Percentiles rank a stretch among this genome's conserved stretches.
These are phyloP conservation scores for Sanghuangporus sanghuang DNA, from an alignment of 1,284 basidiomycete genomes.

Conservation along the genomic window DNA sequence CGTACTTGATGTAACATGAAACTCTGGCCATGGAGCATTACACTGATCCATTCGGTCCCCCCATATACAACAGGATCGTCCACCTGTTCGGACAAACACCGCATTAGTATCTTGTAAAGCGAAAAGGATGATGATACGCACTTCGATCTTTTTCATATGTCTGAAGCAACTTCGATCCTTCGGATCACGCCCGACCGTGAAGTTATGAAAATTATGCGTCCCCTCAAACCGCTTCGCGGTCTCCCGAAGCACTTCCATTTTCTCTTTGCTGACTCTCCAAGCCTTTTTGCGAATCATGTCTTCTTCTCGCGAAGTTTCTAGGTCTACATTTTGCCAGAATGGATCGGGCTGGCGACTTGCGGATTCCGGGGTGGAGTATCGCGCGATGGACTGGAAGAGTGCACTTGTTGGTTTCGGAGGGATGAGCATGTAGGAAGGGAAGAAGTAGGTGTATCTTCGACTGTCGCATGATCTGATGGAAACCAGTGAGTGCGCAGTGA, in stretches of 20 bases:
- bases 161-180: slow-evolving; percentile 78
- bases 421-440: slow-evolving; percentile 91
- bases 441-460: slow-evolving; percentile 94
- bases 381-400: slow-evolving; percentile 45
- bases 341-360: slow-evolving; percentile 19
- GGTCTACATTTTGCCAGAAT: slow-evolving; percentile 43
- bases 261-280: slow-evolving; percentile 59
- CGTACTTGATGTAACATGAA: slow-evolving; percentile 97
- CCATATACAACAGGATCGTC: slow-evolving; percentile 80
- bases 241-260: slow-evolving; percentile 52
- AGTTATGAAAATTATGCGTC: slow-evolving; percentile 96
- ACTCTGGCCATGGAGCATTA: slow-evolving; percentile 93
- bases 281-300: slow-evolving; percentile 58
- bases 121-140: slow-evolving; percentile 25
- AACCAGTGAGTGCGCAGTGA: no score
- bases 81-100: slow-evolving; percentile 41
- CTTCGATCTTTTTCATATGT: slow-evolving; percentile 83
- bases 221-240: slow-evolving; percentile 69
- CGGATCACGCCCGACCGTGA: slow-evolving; percentile 87
- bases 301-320: slow-evolving; percentile 39
- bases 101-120: neutral
- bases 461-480: slow-evolving; percentile 77
- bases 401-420: slow-evolving; percentile 81
- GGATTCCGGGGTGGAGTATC: slow-evolving; percentile 22
- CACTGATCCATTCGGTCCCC: slow-evolving; percentile 92